These are phyloP conservation scores for Lodderomyces jiufengensis DNA, from an alignment of 1,139 yeast genomes.

Conservation along the genomic window DNA sequence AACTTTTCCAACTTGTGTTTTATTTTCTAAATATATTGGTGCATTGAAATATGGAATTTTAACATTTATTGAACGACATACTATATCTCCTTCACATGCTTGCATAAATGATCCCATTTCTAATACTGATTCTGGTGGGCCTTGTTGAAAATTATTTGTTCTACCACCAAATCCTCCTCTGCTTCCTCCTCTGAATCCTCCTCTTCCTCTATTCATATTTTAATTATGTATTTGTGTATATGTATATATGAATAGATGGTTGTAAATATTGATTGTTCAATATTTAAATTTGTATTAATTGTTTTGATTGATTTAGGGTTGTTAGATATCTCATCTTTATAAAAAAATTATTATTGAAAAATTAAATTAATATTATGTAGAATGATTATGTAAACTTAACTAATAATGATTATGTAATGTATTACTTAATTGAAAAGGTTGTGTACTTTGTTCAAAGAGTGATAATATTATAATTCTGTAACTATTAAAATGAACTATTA, in stretches of 20 bases:
- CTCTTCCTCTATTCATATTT: slow-evolving; percentile 58
- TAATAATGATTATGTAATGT: background rate
- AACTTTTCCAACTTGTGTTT: slow-evolving; percentile 93
- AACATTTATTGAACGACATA: slow-evolving; percentile 89
- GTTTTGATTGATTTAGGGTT: too few relatives aligned
- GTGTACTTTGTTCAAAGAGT: too few relatives aligned
- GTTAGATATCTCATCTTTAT: too few relatives aligned
- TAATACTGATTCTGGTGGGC: slow-evolving; percentile 90
- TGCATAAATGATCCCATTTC: slow-evolving; percentile 95
- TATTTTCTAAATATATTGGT: slow-evolving; percentile 93
- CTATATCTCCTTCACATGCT: slow-evolving; percentile 95
- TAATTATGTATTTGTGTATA: background rate
- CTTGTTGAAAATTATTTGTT: slow-evolving; percentile 50
- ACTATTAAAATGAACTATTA: too few relatives aligned
- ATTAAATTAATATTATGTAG: too few relatives aligned
- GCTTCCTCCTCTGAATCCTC: slow-evolving; percentile 67
- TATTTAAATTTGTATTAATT: too few relatives aligned
- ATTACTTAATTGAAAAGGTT: too few relatives aligned
- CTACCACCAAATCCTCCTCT: slow-evolving; percentile 61
- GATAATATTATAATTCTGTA: too few relatives aligned
- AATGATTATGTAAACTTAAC: too few relatives aligned
- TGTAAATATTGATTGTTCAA: too few relatives aligned
- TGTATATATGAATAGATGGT: too few relatives aligned
- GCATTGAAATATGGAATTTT: slow-evolving; percentile 98
- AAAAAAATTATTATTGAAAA: too few relatives aligned